A percentile compares a stretch with the other conserved stretches of the same genome.
Conservation (phyloP, 768 basidiomycete species). For the Suillus cothurnatus region DNA sequence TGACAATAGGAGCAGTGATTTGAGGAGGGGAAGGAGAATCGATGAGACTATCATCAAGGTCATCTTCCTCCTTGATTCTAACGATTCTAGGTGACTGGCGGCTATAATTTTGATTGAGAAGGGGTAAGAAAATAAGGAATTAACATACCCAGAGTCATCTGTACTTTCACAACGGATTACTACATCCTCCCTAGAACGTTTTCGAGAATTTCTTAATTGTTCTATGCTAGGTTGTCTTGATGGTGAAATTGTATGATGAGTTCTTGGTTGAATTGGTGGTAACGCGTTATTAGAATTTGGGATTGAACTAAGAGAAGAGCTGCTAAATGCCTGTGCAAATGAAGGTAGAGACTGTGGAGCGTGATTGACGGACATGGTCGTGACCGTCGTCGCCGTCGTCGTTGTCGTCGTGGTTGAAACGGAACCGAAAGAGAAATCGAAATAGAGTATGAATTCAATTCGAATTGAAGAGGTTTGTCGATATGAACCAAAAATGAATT, state of each 20-base stretch:
- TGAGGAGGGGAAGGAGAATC: slow-evolving; percentile 39
- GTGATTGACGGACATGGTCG: slow-evolving; percentile 46
- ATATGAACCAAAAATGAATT: slow-evolving; percentile 6
- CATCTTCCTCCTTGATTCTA: slow-evolving; percentile 66
- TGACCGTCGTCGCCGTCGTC: neutral
- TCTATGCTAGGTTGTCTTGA: slow-evolving; percentile 38
- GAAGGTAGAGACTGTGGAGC: slow-evolving; percentile 71
- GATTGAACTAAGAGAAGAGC: slow-evolving; percentile 53
- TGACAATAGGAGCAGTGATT: slow-evolving; percentile 36
- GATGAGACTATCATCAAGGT: slow-evolving; percentile 45
- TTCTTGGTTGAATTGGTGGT: slow-evolving; percentile 61
- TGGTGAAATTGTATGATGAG: slow-evolving; percentile 39
- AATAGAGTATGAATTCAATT: slow-evolving; percentile 1
- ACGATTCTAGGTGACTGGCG: slow-evolving; percentile 48
- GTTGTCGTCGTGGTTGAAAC: neutral
- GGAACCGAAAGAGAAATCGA: slow-evolving; percentile 11
- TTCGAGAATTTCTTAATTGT: slow-evolving; percentile 29
- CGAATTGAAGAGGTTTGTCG: neutral
- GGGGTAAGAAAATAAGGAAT: slow-evolving; percentile 13
- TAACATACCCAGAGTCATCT: slow-evolving; percentile 50
- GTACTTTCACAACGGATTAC: slow-evolving; percentile 36
- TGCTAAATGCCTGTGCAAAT: slow-evolving; percentile 76
- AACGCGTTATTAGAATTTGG: slow-evolving; percentile 55
- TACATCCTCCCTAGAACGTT: slow-evolving; percentile 48
- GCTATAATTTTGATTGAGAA: slow-evolving; percentile 28